A percentile compares a stretch with the other conserved stretches of the same genome.
These are phyloP conservation scores for Umbelopsis ramanniana DNA, from an alignment of 192 early-diverging fungal genomes.

Conservation along the genomic window DNA sequence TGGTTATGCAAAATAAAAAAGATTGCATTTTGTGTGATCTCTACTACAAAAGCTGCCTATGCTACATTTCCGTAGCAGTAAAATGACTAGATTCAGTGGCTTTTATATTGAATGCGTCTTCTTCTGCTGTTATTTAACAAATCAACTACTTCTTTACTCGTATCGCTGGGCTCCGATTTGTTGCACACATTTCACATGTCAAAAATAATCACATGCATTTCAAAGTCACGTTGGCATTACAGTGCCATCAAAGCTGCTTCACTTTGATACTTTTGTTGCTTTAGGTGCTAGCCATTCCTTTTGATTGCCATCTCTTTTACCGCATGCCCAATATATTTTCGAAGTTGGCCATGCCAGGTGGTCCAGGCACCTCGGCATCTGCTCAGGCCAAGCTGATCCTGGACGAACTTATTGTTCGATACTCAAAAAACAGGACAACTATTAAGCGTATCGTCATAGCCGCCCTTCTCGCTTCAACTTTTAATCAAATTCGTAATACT, in stretches of 20 bases:
- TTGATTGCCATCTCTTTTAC: not conserved
- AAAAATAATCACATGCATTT: slow-evolving; percentile 22
- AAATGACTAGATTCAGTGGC: too few species aligned
- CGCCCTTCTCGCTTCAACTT: slow-evolving; percentile 1
- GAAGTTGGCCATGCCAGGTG: not conserved
- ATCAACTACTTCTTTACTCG: too few species aligned
- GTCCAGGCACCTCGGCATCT: not conserved
- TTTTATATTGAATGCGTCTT: too few species aligned
- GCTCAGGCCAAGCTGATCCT: slow-evolving; percentile 2
- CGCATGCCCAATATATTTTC: slow-evolving; percentile 17
- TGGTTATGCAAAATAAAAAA: too few species aligned
- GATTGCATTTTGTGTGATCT: too few species aligned
- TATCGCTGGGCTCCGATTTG: too few species aligned
- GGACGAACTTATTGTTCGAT: slow-evolving; percentile 11
- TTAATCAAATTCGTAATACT: slow-evolving; percentile 14
- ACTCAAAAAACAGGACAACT: slow-evolving; percentile 2
- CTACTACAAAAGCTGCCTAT: too few species aligned
- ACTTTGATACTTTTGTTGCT: not conserved
- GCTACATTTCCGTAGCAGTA: too few species aligned
- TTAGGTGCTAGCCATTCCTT: not conserved
- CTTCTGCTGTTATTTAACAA: too few species aligned
- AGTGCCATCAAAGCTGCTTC: not conserved
- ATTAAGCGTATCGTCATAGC: slow-evolving; percentile 3
- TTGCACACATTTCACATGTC: not conserved
- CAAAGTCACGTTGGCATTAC: slow-evolving; percentile 24